These are phyloP conservation scores for Eucalyptus cladocalyx DNA, from an alignment of 345 rosid species.

Conservation along the genomic window DNA sequence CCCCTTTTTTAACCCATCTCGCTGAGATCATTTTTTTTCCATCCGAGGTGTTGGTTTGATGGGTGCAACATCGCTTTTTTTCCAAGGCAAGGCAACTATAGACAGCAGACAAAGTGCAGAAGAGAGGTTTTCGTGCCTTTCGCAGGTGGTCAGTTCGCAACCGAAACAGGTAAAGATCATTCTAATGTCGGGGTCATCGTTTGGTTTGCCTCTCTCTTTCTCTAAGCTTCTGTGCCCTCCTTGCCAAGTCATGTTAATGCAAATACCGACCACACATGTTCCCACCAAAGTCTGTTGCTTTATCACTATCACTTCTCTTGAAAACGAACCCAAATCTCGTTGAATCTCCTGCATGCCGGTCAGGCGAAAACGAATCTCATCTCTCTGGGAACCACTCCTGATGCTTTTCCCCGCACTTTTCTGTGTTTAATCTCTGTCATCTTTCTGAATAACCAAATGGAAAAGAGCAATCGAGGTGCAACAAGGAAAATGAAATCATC, in stretches of 20 bases:
- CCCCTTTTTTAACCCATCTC: background rate
- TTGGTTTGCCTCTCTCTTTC: background rate
- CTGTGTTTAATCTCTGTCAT: background rate
- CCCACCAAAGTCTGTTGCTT: background rate
- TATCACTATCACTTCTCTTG: background rate
- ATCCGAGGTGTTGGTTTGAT: background rate
- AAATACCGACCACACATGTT: background rate
- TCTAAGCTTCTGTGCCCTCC: background rate
- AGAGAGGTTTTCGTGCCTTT: background rate
- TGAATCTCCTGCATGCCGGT: background rate
- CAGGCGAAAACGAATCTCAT: background rate
- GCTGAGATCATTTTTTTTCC: background rate
- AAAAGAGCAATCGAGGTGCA: background rate
- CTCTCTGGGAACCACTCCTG: background rate
- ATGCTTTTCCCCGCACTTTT: background rate
- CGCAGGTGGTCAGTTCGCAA: background rate
- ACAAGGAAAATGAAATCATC: background rate
- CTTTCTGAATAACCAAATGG: background rate
- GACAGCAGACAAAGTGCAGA: background rate
- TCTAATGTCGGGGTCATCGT: background rate
- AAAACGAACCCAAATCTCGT: background rate
- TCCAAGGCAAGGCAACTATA: constrained; percentile 3
- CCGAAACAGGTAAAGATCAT: background rate
- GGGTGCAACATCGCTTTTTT: background rate
- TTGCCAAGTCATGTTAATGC: background rate